Conservation (phyloP, 495 filamentous ascomycete genomes). For the Neurospora sp. region DNA sequence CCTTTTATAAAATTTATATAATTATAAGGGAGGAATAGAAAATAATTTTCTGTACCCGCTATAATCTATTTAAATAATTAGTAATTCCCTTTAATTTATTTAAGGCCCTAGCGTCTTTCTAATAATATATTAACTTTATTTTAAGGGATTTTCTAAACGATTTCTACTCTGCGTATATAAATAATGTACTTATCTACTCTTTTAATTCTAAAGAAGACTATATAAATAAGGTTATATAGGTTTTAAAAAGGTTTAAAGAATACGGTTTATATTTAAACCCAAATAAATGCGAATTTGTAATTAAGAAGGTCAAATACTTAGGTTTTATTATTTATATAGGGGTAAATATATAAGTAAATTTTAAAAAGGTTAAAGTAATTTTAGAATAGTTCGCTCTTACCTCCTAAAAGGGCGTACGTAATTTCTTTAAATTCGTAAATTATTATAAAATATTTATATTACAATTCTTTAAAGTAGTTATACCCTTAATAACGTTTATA, state of each 20-base stretch:
- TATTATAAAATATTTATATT: too few species aligned
- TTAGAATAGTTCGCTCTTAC: too few species aligned
- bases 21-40: background rate
- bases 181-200: background rate
- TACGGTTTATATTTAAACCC: rapidly evolving
- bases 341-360: rapidly evolving
- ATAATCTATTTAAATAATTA: background rate
- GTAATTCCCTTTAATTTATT: background rate
- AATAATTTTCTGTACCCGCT: background rate
- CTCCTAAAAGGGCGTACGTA: too few species aligned
- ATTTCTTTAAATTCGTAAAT: too few species aligned
- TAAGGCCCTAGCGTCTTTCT: background rate
- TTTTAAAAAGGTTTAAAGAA: too few species aligned
- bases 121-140: background rate
- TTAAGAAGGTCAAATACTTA: too few species aligned
- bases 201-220: background rate
- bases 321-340: too few species aligned
- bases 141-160: background rate
- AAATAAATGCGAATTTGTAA: background rate
- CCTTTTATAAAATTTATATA: too few species aligned
- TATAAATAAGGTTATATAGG: background rate
- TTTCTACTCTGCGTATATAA: background rate
- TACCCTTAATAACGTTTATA: too few species aligned
- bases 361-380: too few species aligned
- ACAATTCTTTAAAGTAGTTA: too few species aligned